Percentiles rank a stretch among this genome's conserved stretches.
Evolutionary conservation across 2,329 filamentous ascomycete genomes (phyloP).

Genomic region (Pseudogymnoascus pannorum): DNA sequence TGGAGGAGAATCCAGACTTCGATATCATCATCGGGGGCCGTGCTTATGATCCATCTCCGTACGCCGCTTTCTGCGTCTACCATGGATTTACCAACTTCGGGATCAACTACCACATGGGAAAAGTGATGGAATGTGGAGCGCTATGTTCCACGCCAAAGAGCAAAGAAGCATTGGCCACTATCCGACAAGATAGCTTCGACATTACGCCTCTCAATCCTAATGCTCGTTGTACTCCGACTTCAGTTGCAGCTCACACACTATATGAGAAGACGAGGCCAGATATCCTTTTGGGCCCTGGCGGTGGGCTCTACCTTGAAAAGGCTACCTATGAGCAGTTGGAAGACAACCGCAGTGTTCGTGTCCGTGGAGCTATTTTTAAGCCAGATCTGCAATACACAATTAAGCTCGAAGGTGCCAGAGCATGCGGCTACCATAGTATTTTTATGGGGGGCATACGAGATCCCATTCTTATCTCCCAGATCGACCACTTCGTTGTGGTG

Average conservation of each 20-base stretch:
- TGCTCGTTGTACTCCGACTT: slow-evolving; percentile 38
- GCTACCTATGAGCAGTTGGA: slow-evolving; percentile 36
- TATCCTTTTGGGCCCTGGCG: slow-evolving; percentile 42
- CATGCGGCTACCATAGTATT: slow-evolving; percentile 37
- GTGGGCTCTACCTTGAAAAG: slow-evolving; percentile 35
- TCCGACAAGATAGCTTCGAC: slow-evolving; percentile 37
- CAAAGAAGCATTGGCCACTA: slow-evolving; percentile 27
- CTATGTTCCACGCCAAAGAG: slow-evolving; percentile 35
- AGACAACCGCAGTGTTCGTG: slow-evolving; percentile 34
- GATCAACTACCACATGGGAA: slow-evolving; percentile 41
- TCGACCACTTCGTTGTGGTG: slow-evolving; percentile 27
- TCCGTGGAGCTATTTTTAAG: slow-evolving; percentile 28
- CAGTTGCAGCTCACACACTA: slow-evolving; percentile 45
- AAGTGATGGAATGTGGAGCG: slow-evolving; percentile 47
- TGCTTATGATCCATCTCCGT: slow-evolving; percentile 36
- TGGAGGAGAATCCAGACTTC: slow-evolving; percentile 35
- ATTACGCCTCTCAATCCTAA: slow-evolving; percentile 35
- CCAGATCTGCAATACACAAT: slow-evolving; percentile 32
- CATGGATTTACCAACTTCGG: slow-evolving; percentile 21
- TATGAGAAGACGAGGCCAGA: slow-evolving; percentile 50
- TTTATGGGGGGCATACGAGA: slow-evolving; percentile 41
- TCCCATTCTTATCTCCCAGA: slow-evolving; percentile 38
- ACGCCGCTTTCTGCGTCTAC: slow-evolving; percentile 32
- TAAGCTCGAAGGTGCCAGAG: slow-evolving; percentile 41
- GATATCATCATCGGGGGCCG: slow-evolving; percentile 32